Percentiles rank a stretch among this genome's conserved stretches.
Conservation (phyloP, 2,329 filamentous ascomycete genomes). For the Simplicillium sp. region DNA sequence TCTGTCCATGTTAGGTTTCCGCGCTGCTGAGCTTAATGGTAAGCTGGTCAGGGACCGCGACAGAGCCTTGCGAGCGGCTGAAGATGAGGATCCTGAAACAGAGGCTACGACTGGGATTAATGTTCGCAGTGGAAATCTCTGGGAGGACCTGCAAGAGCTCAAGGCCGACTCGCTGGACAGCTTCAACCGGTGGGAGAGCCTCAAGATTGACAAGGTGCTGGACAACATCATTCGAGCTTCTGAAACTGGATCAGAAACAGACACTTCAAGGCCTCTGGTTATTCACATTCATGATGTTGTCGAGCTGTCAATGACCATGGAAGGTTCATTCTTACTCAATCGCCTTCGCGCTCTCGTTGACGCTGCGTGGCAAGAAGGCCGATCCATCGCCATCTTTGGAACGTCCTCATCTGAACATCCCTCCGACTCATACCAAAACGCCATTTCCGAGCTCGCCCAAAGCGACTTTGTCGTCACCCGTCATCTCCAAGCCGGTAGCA, state of each 20-base stretch:
- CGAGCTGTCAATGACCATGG: conserved; percentile 60
- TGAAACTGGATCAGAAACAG: conserved; percentile 21
- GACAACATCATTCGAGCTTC: conserved; percentile 45
- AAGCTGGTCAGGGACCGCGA: conserved; percentile 39
- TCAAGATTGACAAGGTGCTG: conserved; percentile 49
- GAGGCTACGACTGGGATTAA: conserved; percentile 15
- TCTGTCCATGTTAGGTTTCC: conserved; percentile 46
- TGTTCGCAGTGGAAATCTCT: conserved; percentile 18
- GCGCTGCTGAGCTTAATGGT: conserved; percentile 44
- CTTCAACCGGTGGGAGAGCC: conserved; percentile 45
- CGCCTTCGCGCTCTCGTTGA: conserved; percentile 65
- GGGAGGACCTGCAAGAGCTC: conserved; percentile 35
- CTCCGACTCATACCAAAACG: conserved; percentile 30
- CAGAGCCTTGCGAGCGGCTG: conserved; percentile 14
- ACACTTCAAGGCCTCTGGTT: conserved; percentile 45
- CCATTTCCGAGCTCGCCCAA: conserved; percentile 26
- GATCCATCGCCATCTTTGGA: conserved; percentile 70
- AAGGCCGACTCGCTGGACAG: conserved; percentile 26
- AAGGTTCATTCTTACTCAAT: conserved; percentile 60
- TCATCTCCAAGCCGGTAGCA: conserved; percentile 20
- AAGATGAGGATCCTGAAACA: conserved; percentile 23
- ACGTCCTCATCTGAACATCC: conserved; percentile 53
- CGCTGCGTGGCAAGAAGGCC: conserved; percentile 59
- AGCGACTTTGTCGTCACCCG: conserved; percentile 31
- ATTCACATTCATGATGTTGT: conserved; percentile 75